Conservation (phyloP, 345 rosid genomes). For the Triadica sebifera region DNA sequence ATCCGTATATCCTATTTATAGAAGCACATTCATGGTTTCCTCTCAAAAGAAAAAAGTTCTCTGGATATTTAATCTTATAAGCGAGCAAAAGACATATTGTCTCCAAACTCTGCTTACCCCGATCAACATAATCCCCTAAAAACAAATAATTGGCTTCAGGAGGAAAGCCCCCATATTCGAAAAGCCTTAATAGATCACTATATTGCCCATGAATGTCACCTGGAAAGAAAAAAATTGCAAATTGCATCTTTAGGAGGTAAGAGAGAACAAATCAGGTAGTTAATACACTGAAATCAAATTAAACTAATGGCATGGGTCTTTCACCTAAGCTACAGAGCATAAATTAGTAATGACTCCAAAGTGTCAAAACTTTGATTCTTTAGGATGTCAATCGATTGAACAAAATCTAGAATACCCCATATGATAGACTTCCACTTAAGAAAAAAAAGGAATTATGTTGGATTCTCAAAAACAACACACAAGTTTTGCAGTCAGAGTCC, state of each 20-base stretch:
- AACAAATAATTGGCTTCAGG: slow-evolving; percentile 84
- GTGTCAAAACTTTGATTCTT: neutral
- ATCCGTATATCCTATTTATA: slow-evolving; percentile 86
- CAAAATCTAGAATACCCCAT: neutral
- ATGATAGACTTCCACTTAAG: neutral
- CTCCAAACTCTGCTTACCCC: slow-evolving; percentile 96
- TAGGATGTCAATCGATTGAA: neutral
- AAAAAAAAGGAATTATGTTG: neutral
- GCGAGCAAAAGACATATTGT: slow-evolving; percentile 91
- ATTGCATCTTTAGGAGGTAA: neutral
- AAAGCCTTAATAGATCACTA: slow-evolving; percentile 84
- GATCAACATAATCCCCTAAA: slow-evolving; percentile 90
- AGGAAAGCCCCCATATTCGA: slow-evolving; percentile 94
- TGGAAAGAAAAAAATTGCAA: slow-evolving; percentile 24
- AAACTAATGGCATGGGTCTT: neutral
- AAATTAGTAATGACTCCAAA: neutral
- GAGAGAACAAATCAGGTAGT: neutral
- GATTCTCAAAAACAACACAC: neutral
- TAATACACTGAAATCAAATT: neutral
- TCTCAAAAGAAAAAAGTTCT: slow-evolving; percentile 82
- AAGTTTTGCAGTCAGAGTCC: neutral
- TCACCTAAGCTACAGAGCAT: neutral
- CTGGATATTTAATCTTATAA: slow-evolving; percentile 86
- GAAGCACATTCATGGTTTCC: slow-evolving; percentile 97
- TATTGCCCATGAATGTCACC: slow-evolving; percentile 96